These are phyloP conservation scores for Fraxinus platypoda DNA, from an alignment of 305 asterid genomes.

Conservation along the genomic window DNA sequence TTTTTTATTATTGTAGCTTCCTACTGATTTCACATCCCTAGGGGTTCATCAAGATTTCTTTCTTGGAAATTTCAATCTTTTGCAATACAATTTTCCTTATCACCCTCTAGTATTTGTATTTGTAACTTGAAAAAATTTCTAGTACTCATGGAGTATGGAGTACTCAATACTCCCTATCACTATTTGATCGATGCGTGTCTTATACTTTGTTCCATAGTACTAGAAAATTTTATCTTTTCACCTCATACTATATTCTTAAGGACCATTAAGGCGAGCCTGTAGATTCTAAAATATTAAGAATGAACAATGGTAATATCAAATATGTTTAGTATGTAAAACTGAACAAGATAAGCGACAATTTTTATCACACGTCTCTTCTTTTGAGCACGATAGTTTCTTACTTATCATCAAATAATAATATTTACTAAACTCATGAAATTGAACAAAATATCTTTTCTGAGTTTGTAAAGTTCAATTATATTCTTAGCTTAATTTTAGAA, in stretches of 20 bases:
- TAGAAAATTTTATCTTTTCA: background rate
- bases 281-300: background rate
- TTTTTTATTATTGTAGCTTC: background rate
- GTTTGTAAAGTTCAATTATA: background rate
- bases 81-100: background rate
- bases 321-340: background rate
- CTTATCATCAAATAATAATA: background rate
- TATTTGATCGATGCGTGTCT: background rate
- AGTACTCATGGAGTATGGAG: background rate
- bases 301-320: background rate
- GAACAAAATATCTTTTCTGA: background rate
- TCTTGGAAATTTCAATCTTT: background rate
- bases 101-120: background rate
- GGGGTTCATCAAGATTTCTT: background rate
- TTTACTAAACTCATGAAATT: background rate
- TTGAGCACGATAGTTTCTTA: background rate
- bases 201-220: background rate
- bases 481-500: background rate
- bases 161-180: background rate
- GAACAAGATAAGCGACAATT: background rate
- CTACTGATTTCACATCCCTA: background rate
- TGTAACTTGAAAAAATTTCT: background rate
- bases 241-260: background rate
- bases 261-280: background rate
- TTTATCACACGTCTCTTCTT: background rate